Conservation (phyloP, 805 yeast genomes). For the Kazachstania viticola region DNA sequence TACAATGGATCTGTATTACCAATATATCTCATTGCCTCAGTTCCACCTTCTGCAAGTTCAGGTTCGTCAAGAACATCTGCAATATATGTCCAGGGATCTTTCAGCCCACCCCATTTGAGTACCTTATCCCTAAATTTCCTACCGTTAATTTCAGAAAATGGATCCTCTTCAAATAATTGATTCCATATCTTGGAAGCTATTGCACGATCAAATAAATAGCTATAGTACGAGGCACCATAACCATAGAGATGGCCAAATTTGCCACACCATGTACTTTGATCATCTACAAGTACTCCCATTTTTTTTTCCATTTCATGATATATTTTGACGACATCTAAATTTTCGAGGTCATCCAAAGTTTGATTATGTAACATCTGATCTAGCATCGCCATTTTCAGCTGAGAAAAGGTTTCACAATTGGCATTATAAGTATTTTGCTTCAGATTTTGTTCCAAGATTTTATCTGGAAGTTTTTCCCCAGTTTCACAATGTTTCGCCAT, state of each 20-base stretch:
- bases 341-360: conserved; percentile 26
- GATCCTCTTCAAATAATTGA: conserved; percentile 56
- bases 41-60: conserved; percentile 52
- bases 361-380: conserved; percentile 65
- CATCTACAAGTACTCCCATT: conserved; percentile 53
- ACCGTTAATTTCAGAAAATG: conserved; percentile 65
- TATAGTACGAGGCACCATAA: conserved; percentile 89
- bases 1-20: conserved; percentile 23
- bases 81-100: conserved; percentile 78
- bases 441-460: conserved; percentile 40
- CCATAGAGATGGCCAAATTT: conserved; percentile 88
- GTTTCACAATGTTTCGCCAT: conserved; percentile 63
- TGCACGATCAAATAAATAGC: conserved; percentile 84
- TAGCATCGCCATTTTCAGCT: conserved; percentile 77
- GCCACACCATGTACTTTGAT: conserved; percentile 79
- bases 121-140: conserved; percentile 58
- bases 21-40: conserved; percentile 51
- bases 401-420: conserved; percentile 71
- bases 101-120: conserved; percentile 87
- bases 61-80: conserved; percentile 66
- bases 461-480: conserved; percentile 43
- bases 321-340: conserved; percentile 45
- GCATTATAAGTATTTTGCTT: conserved; percentile 41
- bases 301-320: conserved; percentile 57
- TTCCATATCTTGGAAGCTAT: conserved; percentile 82